Percentiles rank a stretch among this genome's conserved stretches.
phyloP scores from a whole-genome alignment of 352 stramenopile species.

The Globisporangium abappressorium region DNA sequence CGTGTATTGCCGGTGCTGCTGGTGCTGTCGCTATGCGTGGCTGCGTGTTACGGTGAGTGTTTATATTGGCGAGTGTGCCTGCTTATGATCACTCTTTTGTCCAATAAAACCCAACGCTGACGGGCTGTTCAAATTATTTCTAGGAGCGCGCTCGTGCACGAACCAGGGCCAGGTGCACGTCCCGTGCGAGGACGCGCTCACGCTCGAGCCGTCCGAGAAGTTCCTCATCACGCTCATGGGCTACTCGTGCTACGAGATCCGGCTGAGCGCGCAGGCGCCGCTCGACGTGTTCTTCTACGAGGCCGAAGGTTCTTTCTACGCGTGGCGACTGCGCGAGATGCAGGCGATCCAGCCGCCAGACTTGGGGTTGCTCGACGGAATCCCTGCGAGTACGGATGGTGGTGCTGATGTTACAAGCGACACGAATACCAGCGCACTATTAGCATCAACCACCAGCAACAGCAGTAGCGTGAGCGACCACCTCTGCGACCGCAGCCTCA shows the following conservation, averaged over 20 bases:
- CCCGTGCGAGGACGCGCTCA: slow-evolving; percentile 48
- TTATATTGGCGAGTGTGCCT: no score
- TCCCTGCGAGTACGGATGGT: not conserved
- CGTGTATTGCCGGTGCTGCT: not conserved
- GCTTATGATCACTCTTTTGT: no score
- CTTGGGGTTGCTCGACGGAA: not conserved
- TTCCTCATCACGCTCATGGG: slow-evolving; percentile 59
- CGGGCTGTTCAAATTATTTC: not conserved
- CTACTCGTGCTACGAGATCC: slow-evolving; percentile 51
- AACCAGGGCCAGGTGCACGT: slow-evolving; percentile 42
- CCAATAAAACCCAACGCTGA: not conserved
- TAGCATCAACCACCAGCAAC: not conserved
- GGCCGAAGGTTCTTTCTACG: slow-evolving; percentile 19
- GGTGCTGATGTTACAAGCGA: not conserved
- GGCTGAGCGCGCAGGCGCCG: slow-evolving; percentile 31
- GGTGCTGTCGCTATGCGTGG: not conserved
- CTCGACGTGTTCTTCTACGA: slow-evolving; percentile 62
- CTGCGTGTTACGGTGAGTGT: not conserved
- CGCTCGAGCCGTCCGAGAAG: slow-evolving; percentile 34
- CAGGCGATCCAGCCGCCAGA: slow-evolving; percentile 14
- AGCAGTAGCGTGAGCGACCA: slow-evolving; percentile 11
- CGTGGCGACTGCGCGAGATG: slow-evolving; percentile 19
- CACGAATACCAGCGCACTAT: not conserved
- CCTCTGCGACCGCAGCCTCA: slow-evolving; percentile 28
- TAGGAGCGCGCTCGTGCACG: slow-evolving; percentile 34